Percentiles rank a stretch among this genome's conserved stretches.
phyloP scores from a whole-genome alignment of 2,329 filamentous ascomycete species.

The Talaromyces albobiverticillius region DNA sequence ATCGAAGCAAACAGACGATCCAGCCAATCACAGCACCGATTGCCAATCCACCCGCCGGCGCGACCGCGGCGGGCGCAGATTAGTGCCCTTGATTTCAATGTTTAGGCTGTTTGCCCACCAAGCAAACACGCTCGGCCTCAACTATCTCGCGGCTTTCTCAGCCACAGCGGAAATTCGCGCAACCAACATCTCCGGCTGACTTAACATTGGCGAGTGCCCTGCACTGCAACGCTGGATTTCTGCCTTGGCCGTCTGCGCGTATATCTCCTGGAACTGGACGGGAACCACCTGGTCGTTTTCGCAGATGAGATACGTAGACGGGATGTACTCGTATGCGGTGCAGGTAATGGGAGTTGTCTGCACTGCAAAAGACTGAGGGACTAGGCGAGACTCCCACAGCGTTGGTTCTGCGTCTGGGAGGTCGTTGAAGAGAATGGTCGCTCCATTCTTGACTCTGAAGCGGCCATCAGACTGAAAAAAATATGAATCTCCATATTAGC shows the following conservation, averaged over 20 bases:
- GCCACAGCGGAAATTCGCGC: constrained; percentile 5
- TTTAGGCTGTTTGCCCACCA: not conserved
- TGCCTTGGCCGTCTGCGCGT: constrained; percentile 1
- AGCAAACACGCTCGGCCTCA: too few relatives aligned
- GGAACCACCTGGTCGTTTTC: constrained; percentile 17
- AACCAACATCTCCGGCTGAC: constrained; percentile 1
- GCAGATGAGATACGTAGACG: constrained; percentile 21
- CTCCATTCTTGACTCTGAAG: constrained; percentile 14
- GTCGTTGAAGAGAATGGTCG: constrained; percentile 18
- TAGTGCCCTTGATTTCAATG: too few relatives aligned
- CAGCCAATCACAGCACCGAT: too few relatives aligned
- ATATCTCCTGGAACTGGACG: constrained; percentile 13
- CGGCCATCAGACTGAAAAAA: constrained; percentile 16
- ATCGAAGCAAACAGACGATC: too few relatives aligned
- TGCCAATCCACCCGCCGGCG: too few relatives aligned
- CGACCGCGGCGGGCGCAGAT: too few relatives aligned
- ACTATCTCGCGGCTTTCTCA: not conserved
- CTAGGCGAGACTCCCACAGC: constrained; percentile 14
- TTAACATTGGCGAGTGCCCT: constrained; percentile 2
- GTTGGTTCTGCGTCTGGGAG: constrained; percentile 18
- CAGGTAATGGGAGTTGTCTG: constrained; percentile 13
- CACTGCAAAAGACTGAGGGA: constrained; percentile 17
- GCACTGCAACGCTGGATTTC: constrained; percentile 2
- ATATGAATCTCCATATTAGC: too few relatives aligned
- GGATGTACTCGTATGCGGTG: constrained; percentile 18